These are phyloP conservation scores for Nitzschia putrida DNA, from an alignment of 108 stramenopile species.

Conservation along the genomic window DNA sequence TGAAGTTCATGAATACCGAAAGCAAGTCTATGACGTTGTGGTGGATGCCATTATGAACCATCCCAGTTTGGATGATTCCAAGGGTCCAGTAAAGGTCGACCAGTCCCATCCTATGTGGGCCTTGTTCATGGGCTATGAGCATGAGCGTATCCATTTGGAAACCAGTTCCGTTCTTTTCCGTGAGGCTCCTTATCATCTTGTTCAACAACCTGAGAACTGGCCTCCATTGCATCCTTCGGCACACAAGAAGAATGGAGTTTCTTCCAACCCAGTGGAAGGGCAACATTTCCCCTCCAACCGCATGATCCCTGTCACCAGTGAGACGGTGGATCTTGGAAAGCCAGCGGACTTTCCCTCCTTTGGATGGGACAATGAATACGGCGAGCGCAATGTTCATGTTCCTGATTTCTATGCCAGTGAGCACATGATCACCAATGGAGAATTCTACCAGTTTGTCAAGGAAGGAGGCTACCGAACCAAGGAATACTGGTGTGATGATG, in stretches of 20 bases:
- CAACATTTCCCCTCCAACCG: constrained; percentile 66
- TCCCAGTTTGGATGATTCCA: constrained; percentile 61
- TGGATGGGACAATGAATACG: constrained; percentile 98
- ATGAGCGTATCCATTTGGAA: constrained; percentile 95
- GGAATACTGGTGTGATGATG: constrained; percentile 88
- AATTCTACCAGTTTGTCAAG: constrained; percentile 89
- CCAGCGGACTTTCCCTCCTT: constrained; percentile 85
- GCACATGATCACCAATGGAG: constrained; percentile 93
- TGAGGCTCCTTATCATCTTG: constrained; percentile 82
- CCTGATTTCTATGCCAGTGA: constrained; percentile 80
- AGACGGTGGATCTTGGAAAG: constrained; percentile 82
- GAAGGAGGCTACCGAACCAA: constrained; percentile 86
- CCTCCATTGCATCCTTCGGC: constrained; percentile 77
- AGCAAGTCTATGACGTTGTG: constrained; percentile 75
- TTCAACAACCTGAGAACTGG: constrained; percentile 81
- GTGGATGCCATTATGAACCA: constrained; percentile 77
- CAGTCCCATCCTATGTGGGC: constrained; percentile 89
- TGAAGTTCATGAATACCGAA: constrained; percentile 86
- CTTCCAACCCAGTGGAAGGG: constrained; percentile 55
- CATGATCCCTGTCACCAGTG: constrained; percentile 60
- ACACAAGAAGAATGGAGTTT: constrained; percentile 20
- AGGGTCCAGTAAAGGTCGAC: constrained; percentile 54
- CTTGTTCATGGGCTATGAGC: constrained; percentile 77
- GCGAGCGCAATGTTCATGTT: constrained; percentile 72
- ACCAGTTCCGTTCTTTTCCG: constrained; percentile 92